Base-by-base conservation (phyloP, 495 filamentous ascomycete species). In the Letharia lupina region DNA sequence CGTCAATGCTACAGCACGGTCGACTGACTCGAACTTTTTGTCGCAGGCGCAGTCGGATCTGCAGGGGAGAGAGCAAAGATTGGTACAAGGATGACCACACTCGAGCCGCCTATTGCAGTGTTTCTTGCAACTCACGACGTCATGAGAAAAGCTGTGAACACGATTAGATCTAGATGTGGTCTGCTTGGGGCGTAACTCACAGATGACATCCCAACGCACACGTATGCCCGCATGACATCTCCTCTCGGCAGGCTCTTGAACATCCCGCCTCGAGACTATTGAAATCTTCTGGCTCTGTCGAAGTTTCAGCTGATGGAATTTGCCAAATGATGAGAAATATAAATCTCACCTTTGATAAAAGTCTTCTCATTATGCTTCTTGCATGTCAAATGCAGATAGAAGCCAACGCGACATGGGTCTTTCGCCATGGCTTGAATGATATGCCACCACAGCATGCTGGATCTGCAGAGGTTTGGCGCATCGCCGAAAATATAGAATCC, bases 401-500 rank as follows among this genome's bases (percentile, higher is more conserved):
- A 60, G 0, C 77, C 79, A n/a, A 82, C 37, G 1, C 78, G 74
- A 8, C 67, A 62, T 8, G 72, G 68, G 15, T 66, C 68, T 57
- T 58, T 48, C 13, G 4, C 63, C 74, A 83, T 76, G 23, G 77
- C 70, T 11, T 68, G 60, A 8, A 77, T 52, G n/a, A 83, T 71
- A 31, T 72, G 40, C 31, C 42, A 61, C 80, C 79, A 81, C n/a
- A 81, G 68, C 0, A 50, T 59, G 58, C 75, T 74, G 1, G 60
- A 62, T 42, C 41, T 45, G 15, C 67, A 70, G 9, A 93, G 73
- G 54, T 84, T 80, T 8, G 77, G 69, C 18, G 83, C 83, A 68
- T 96, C 90, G 5, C 94, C 93, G 69, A 97, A 96, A 37, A 97
- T 81, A 72, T 92, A 98, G 61, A 97, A 84, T 0, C 94, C 93